Conservation (phyloP, 2,329 filamentous ascomycete species). For the Alternaria conjuncta region DNA sequence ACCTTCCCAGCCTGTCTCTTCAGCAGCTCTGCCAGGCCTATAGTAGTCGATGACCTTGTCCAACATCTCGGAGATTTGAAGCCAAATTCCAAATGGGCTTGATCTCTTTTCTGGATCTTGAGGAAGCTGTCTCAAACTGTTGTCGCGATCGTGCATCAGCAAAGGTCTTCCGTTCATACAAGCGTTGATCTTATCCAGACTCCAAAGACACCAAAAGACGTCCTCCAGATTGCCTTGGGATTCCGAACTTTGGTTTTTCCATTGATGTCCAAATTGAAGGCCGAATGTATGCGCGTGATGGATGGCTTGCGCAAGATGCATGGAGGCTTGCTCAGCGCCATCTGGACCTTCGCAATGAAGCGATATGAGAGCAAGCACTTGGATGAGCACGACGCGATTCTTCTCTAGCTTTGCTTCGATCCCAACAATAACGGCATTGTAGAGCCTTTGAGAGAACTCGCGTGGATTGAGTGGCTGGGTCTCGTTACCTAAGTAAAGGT, state of each 20-base stretch:
- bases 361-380: constrained; percentile 55
- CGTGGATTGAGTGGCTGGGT: constrained; percentile 46
- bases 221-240: constrained; percentile 51
- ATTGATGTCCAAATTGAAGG: constrained; percentile 52
- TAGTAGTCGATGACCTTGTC: constrained; percentile 58
- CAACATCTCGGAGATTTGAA: constrained; percentile 53
- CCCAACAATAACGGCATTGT: constrained; percentile 51
- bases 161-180: constrained; percentile 56
- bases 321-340: constrained; percentile 55
- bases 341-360: constrained; percentile 57
- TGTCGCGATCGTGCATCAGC: constrained; percentile 57
- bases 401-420: constrained; percentile 52
- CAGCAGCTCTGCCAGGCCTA: constrained; percentile 49
- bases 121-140: constrained; percentile 52
- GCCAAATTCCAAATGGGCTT: constrained; percentile 57
- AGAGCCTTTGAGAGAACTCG: constrained; percentile 54
- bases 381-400: constrained; percentile 56
- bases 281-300: constrained; percentile 59
- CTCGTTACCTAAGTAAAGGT: constrained; percentile 49
- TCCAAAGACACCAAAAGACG: constrained; percentile 59
- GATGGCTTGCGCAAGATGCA: constrained; percentile 57
- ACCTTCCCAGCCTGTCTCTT: constrained; percentile 55
- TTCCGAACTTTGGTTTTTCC: constrained; percentile 48
- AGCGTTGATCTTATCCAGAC: constrained; percentile 56
- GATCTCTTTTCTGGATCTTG: constrained; percentile 52